phyloP scores from a whole-genome alignment of 352 stramenopile genomes.

The Pythium vanterpoolii region DNA sequence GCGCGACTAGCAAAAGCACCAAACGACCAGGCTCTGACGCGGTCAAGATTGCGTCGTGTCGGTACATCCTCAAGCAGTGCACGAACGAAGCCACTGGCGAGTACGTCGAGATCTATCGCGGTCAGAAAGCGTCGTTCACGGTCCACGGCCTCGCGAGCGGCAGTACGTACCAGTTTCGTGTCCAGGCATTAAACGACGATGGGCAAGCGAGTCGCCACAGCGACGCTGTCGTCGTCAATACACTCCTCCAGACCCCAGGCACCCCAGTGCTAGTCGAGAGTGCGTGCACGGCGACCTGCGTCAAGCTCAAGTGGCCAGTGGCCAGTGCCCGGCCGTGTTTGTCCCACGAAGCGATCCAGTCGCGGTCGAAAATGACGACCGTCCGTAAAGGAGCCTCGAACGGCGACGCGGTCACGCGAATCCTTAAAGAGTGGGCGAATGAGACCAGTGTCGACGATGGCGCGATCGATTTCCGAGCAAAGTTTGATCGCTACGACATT shows the following conservation, averaged over 20 bases:
- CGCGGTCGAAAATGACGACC: constrained; percentile 26
- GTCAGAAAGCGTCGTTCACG: constrained; percentile 57
- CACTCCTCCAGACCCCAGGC: constrained; percentile 67
- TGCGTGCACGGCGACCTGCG: constrained; percentile 10
- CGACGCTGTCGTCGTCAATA: constrained; percentile 78
- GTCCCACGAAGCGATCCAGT: constrained; percentile 46
- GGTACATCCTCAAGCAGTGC: constrained; percentile 88
- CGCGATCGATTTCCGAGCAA: constrained; percentile 63
- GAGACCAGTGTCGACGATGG: constrained; percentile 75
- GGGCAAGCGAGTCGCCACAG: constrained; percentile 67
- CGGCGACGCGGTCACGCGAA: constrained; percentile 58
- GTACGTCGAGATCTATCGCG: constrained; percentile 87
- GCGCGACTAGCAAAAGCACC: not conserved
- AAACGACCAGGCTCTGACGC: not conserved
- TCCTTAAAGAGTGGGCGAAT: constrained; percentile 85
- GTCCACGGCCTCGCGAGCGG: constrained; percentile 79
- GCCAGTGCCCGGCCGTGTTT: constrained; percentile 42
- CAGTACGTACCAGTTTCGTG: constrained; percentile 87
- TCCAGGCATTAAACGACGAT: constrained; percentile 82
- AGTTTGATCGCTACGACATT: constrained; percentile 72
- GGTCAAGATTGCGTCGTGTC: constrained; percentile 27
- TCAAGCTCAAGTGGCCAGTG: constrained; percentile 56
- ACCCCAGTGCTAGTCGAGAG: constrained; percentile 39
- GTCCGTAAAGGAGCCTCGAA: constrained; percentile 31
- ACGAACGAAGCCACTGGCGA: constrained; percentile 69